Evolutionary conservation across 2,329 filamentous ascomycete species (phyloP).

Genomic region (Cladobotryum protrusum): DNA sequence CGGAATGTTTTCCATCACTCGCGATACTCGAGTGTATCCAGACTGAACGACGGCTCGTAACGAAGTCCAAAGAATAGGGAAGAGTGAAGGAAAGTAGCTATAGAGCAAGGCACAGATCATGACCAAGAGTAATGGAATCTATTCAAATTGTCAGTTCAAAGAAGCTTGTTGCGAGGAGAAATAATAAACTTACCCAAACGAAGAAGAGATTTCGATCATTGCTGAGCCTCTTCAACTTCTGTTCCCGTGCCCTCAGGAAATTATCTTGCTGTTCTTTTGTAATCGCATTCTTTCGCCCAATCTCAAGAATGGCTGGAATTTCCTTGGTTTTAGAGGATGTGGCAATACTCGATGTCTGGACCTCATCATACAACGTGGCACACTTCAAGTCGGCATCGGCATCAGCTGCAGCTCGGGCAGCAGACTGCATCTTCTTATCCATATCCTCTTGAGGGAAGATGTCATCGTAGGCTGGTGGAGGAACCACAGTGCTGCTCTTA

Average conservation of each 20-base stretch:
- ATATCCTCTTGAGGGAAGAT: slow-evolving; percentile 57
- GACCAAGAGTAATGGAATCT: slow-evolving; percentile 46
- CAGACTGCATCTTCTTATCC: slow-evolving; percentile 53
- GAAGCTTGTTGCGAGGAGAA: neutral
- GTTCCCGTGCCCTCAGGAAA: slow-evolving; percentile 53
- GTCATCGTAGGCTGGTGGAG: slow-evolving; percentile 73
- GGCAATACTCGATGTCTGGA: slow-evolving; percentile 2
- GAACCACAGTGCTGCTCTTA: slow-evolving; percentile 41
- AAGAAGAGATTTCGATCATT: slow-evolving; percentile 62
- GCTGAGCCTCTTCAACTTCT: slow-evolving; percentile 56
- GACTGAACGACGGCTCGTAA: slow-evolving; percentile 26
- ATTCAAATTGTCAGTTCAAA: slow-evolving; percentile 16
- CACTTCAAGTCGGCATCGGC: slow-evolving; percentile 55
- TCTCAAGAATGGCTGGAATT: slow-evolving; percentile 44
- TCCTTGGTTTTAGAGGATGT: slow-evolving; percentile 27
- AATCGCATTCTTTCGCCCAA: slow-evolving; percentile 57
- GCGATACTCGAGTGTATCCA: slow-evolving; percentile 17
- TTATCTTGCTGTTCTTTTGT: slow-evolving; percentile 61
- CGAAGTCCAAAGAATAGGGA: slow-evolving; percentile 29
- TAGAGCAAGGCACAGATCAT: slow-evolving; percentile 46
- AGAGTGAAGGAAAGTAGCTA: slow-evolving; percentile 45
- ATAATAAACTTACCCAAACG: slow-evolving; percentile 51
- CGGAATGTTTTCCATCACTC: slow-evolving; percentile 20
- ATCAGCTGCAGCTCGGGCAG: slow-evolving; percentile 51
- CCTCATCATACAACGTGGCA: slow-evolving; percentile 44